These are phyloP conservation scores for Sideroxylon spinosum DNA, from an alignment of 179 eudicot genomes.

Conservation along the genomic window DNA sequence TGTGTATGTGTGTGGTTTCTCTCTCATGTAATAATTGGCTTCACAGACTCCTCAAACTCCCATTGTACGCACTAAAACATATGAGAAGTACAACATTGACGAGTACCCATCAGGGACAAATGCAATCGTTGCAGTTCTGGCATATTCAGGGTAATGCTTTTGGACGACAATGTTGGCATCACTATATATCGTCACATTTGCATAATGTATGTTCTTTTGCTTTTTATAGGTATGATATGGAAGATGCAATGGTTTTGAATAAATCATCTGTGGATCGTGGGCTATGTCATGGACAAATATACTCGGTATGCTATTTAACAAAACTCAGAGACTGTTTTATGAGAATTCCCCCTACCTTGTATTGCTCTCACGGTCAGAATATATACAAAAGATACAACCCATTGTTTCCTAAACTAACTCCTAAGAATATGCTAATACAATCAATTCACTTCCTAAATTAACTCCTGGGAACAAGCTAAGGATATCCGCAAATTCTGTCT, in stretches of 20 bases:
- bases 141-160: slow-evolving; percentile 76
- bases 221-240: slow-evolving; percentile 82
- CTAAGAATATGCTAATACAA: too few relatives aligned
- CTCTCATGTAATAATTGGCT: background rate
- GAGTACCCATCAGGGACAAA: slow-evolving; percentile 89
- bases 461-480: too few relatives aligned
- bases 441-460: too few relatives aligned
- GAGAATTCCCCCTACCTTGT: too few relatives aligned
- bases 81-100: slow-evolving; percentile 64
- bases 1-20: background rate
- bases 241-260: slow-evolving; percentile 95
- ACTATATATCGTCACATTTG: slow-evolving; percentile 7
- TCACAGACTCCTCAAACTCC: slow-evolving; percentile 95
- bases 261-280: slow-evolving; percentile 97
- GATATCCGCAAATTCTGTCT: too few relatives aligned
- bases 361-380: too few relatives aligned
- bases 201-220: slow-evolving; percentile 8
- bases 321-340: too few relatives aligned
- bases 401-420: too few relatives aligned
- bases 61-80: slow-evolving; percentile 69
- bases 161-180: slow-evolving; percentile 5
- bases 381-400: too few relatives aligned
- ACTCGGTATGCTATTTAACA: slow-evolving; percentile 61
- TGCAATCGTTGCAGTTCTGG: slow-evolving; percentile 91
- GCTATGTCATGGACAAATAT: slow-evolving; percentile 80